A percentile compares a stretch with the other conserved stretches of the same genome.
These are phyloP conservation scores for Suillus placidus DNA, from an alignment of 768 basidiomycete species.

Conservation along the genomic window DNA sequence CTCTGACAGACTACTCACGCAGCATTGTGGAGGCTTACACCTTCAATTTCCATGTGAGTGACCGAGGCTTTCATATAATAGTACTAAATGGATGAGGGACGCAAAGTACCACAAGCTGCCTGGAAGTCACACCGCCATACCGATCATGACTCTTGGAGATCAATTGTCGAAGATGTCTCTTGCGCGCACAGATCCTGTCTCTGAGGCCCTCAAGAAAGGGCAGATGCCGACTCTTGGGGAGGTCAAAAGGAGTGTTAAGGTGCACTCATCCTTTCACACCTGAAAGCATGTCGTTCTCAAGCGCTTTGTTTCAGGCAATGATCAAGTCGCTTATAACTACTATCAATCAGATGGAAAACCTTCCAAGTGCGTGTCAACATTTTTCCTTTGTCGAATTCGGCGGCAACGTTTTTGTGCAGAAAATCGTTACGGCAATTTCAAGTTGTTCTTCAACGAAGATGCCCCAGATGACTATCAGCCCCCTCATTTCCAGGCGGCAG, in stretches of 20 bases:
- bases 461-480: conserved; percentile 87
- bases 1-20: conserved; percentile 16
- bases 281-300: conserved; percentile 1
- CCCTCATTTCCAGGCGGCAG: conserved; percentile 73
- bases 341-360: conserved; percentile 76
- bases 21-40: conserved; percentile 90
- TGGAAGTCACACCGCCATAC: conserved; percentile 60
- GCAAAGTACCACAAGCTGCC: conserved; percentile 68
- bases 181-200: conserved; percentile 55
- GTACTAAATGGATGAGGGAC: conserved; percentile 11
- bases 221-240: conserved; percentile 74
- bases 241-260: conserved; percentile 83
- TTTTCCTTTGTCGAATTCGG: conserved; percentile 6
- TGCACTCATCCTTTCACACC: conserved; percentile 23
- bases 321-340: conserved; percentile 78
- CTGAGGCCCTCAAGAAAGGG: conserved; percentile 60
- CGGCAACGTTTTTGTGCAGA: conserved; percentile 41
- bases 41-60: conserved; percentile 75
- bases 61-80: neutral
- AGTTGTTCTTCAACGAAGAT: conserved; percentile 79
- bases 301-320: conserved; percentile 50
- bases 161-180: conserved; percentile 55
- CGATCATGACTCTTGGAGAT: conserved; percentile 75
- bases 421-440: conserved; percentile 86
- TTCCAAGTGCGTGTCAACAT: conserved; percentile 62